These are phyloP conservation scores for Colletotrichum sp. DNA, from an alignment of 2,329 filamentous ascomycete species.

Conservation along the genomic window DNA sequence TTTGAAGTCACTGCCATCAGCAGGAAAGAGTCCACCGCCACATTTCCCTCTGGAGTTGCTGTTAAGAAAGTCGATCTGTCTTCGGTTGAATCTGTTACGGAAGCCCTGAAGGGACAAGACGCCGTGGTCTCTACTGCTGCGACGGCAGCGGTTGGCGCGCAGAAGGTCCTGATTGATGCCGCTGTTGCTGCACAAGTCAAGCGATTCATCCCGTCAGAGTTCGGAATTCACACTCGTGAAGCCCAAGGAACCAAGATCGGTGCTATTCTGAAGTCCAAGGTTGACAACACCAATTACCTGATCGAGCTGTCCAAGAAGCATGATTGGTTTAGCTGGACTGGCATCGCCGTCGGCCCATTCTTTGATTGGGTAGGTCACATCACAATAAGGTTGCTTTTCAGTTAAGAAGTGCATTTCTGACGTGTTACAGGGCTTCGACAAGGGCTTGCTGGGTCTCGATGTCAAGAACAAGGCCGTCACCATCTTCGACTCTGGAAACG, in stretches of 20 bases:
- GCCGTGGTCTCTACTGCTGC: constrained; percentile 58
- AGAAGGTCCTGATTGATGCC: constrained; percentile 58
- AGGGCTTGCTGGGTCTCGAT: constrained; percentile 57
- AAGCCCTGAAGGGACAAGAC: constrained; percentile 57
- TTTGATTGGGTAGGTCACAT: constrained; percentile 59
- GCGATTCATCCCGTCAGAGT: constrained; percentile 64
- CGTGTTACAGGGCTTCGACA: constrained; percentile 44
- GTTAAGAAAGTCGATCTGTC: constrained; percentile 53
- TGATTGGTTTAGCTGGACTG: constrained; percentile 60
- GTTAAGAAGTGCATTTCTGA: background rate
- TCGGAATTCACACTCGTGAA: constrained; percentile 38
- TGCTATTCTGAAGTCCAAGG: constrained; percentile 31
- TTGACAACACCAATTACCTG: constrained; percentile 23
- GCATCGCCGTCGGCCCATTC: constrained; percentile 61
- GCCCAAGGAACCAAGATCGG: constrained; percentile 27
- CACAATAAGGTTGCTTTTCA: background rate
- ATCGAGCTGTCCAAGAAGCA: constrained; percentile 19
- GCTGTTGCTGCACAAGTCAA: constrained; percentile 60
- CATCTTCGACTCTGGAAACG: constrained; percentile 62
- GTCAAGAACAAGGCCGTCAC: constrained; percentile 51
- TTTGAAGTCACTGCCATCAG: constrained; percentile 59
- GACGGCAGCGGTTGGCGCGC: constrained; percentile 43
- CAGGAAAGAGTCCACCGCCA: constrained; percentile 44
- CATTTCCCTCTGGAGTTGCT: constrained; percentile 38
- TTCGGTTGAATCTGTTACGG: constrained; percentile 44